Base-by-base conservation (phyloP, 2,329 filamentous ascomycete genomes). In the Coleophoma crateriformis region DNA sequence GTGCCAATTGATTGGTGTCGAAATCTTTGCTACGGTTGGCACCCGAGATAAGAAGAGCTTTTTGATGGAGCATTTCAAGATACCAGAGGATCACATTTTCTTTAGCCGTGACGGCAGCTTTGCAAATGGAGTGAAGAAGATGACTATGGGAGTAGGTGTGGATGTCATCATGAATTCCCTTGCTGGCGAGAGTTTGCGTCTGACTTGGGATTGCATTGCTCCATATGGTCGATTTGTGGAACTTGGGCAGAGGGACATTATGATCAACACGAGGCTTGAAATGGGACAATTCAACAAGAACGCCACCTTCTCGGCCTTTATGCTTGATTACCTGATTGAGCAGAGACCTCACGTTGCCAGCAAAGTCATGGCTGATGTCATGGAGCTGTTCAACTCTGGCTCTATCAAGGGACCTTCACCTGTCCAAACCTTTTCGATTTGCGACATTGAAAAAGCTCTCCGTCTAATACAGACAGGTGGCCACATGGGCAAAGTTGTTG, bases 1-100 rank as follows among this genome's bases (percentile, higher is more conserved):
- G 0, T 60, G 61, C 1, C 52, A 57, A 20, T 27, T 47, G 1
- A 46, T 57, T 1, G 64, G 60, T 0, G 64, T 64, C 2, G 49
- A 58, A 10, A 51, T 65, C 1, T 65, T 57, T 46, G 50, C 52
- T 0, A 65, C 62, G 0, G 55, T 51, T 3, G 50, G 55, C 3
- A 50, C 38, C 8, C 14, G 32, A 7, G 39, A 45, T 14, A 54
- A 54, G 47, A 49, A 48, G 33, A 42, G 33, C 7, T 22, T 47
- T 33, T 17, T 52, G 0, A 54, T 61, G 7, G 44, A 58, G 1
- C 34, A 51, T 3, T 59, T 53, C 40, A 58, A 58, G 7, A 49
- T 67, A 5, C 50, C 52, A 1, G 38, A 37, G 1, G 22, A 41
- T 1, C 35, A 38, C 11, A 38, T 38, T 10, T 38, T 38, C 35